A percentile compares a stretch with the other conserved stretches of the same genome.
phyloP scores from a whole-genome alignment of 2,329 filamentous ascomycete genomes.

The Didymella sp. region DNA sequence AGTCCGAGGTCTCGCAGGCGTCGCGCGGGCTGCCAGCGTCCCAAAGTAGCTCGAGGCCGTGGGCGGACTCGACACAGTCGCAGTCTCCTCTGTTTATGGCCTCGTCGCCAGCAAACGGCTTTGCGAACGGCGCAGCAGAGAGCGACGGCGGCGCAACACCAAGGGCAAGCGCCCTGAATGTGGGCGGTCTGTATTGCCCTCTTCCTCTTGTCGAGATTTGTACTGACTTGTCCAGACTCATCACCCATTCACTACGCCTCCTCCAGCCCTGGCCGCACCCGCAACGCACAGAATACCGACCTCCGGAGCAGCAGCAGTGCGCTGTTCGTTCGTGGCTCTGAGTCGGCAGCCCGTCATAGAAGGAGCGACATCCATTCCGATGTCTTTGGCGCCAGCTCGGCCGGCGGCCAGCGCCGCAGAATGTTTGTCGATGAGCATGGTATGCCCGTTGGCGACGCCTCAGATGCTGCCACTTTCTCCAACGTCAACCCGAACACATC shows the following conservation, averaged over 20 bases:
- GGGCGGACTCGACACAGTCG: conserved; percentile 63
- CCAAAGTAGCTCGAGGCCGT: conserved; percentile 54
- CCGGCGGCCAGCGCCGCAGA: conserved; percentile 58
- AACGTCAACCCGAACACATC: conserved; percentile 83
- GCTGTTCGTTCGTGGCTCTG: conserved; percentile 75
- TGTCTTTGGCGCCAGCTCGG: conserved; percentile 55
- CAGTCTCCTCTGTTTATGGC: conserved; percentile 85
- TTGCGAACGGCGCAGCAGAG: conserved; percentile 53
- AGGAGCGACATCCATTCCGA: conserved; percentile 90
- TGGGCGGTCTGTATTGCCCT: conserved; percentile 65
- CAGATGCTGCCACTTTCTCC: conserved; percentile 69
- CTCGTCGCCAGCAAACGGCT: conserved; percentile 62
- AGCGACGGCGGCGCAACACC: conserved; percentile 73
- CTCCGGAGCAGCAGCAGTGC: conserved; percentile 83
- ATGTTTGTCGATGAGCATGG: conserved; percentile 71
- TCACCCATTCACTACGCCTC: conserved; percentile 91
- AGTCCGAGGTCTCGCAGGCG: conserved; percentile 51
- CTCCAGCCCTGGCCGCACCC: conserved; percentile 77
- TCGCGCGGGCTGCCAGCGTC: conserved; percentile 53
- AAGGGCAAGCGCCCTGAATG: conserved; percentile 65
- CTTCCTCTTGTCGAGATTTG: background rate
- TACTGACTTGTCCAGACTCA: conserved; percentile 67
- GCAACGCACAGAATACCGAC: conserved; percentile 69
- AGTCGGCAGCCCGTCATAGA: conserved; percentile 67
- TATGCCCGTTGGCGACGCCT: conserved; percentile 61